phyloP scores from a whole-genome alignment of 2,329 filamentous ascomycete genomes.

The Bipolaris sorokiniana region DNA sequence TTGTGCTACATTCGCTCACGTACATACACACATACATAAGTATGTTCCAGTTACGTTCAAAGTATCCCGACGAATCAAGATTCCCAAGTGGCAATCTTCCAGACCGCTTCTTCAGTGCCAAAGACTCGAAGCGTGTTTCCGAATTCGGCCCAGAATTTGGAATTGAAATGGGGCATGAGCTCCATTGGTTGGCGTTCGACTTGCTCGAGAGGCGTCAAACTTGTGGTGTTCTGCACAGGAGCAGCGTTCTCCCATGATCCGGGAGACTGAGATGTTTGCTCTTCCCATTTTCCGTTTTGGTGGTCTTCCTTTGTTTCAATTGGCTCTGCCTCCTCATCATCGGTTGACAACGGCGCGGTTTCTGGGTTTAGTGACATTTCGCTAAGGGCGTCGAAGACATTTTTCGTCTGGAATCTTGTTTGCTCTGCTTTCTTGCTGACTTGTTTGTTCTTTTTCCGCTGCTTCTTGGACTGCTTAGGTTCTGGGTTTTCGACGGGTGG shows the following conservation, averaged over 20 bases:
- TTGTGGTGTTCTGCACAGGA: conserved; percentile 24
- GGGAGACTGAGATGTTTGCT: not conserved
- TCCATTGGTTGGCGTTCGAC: conserved; percentile 41
- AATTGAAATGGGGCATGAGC: conserved; percentile 59
- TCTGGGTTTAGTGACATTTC: conserved; percentile 15
- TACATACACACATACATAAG: too few relatives aligned
- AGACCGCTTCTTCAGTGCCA: conserved; percentile 60
- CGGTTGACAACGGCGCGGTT: conserved; percentile 10
- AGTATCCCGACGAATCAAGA: conserved; percentile 19
- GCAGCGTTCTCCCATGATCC: conserved; percentile 31
- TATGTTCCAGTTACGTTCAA: not conserved
- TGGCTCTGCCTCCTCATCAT: conserved; percentile 16
- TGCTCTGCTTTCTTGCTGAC: conserved; percentile 9
- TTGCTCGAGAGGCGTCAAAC: conserved; percentile 30
- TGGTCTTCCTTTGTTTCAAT: not conserved
- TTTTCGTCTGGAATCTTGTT: conserved; percentile 32
- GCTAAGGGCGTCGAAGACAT: conserved; percentile 35
- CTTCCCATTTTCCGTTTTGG: conserved; percentile 5
- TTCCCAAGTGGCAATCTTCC: conserved; percentile 24
- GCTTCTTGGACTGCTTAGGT: conserved; percentile 12
- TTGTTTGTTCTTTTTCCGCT: conserved; percentile 23
- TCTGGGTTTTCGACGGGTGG: conserved; percentile 19
- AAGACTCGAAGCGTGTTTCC: conserved; percentile 66
- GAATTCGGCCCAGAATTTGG: conserved; percentile 63
- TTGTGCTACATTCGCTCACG: too few relatives aligned